Evolutionary conservation across 1,284 basidiomycete genomes (phyloP).

Genomic region (Xerocomus nothofagi): DNA sequence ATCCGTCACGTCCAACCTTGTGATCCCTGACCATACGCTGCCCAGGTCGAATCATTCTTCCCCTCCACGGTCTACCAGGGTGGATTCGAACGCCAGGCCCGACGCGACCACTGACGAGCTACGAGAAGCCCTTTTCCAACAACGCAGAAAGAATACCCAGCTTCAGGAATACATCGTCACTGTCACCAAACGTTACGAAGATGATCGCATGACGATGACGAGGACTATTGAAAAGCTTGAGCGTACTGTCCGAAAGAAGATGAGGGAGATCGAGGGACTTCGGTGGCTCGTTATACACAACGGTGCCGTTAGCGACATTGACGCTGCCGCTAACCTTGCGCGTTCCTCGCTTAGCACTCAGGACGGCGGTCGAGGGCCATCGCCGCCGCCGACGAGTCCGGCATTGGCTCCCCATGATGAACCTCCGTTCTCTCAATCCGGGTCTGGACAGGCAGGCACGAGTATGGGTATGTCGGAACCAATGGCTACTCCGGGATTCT

Average conservation of each 20-base stretch:
- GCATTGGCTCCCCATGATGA: background rate
- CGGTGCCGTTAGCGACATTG: slow-evolving; percentile 34
- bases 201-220: slow-evolving; percentile 42
- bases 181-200: slow-evolving; percentile 43
- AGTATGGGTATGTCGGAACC: slow-evolving; percentile 1
- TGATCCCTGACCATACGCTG: slow-evolving; percentile 12
- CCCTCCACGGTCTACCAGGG: slow-evolving; percentile 13
- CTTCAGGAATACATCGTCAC: slow-evolving; percentile 42
- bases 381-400: slow-evolving; percentile 5
- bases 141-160: slow-evolving; percentile 36
- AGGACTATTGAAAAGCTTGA: slow-evolving; percentile 45
- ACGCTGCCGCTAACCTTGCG: slow-evolving; percentile 36
- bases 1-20: slow-evolving; percentile 32
- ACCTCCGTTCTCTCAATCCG: slow-evolving; percentile 5
- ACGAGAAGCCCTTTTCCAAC: slow-evolving; percentile 34
- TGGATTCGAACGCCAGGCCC: slow-evolving; percentile 7
- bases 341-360: slow-evolving; percentile 33
- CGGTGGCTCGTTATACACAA: slow-evolving; percentile 49
- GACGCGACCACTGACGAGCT: slow-evolving; percentile 32
- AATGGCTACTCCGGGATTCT: slow-evolving; percentile 11
- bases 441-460: slow-evolving; percentile 4
- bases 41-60: slow-evolving; percentile 13
- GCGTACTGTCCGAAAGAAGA: slow-evolving; percentile 42
- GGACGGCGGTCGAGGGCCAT: slow-evolving; percentile 12
- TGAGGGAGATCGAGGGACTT: slow-evolving; percentile 49